phyloP scores from a whole-genome alignment of 306 rosid species.

The Quercus aquifolioides region DNA sequence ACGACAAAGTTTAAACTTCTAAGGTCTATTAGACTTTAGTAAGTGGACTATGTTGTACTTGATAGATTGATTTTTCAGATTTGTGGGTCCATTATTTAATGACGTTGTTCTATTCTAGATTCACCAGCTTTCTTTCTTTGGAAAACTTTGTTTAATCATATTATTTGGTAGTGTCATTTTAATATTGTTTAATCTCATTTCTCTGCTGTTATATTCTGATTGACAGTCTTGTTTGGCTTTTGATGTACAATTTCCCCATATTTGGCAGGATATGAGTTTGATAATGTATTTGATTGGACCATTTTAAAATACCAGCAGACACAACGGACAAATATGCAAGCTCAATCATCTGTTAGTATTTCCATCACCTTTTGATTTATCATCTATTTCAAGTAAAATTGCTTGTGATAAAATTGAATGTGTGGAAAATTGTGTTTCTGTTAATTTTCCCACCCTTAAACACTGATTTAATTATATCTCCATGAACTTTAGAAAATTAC shows the following conservation, averaged over 20 bases:
- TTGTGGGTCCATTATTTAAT: not conserved
- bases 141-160: constrained; percentile 9
- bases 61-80: not conserved
- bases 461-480: not conserved
- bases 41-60: not conserved
- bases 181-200: constrained; percentile 8
- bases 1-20: not conserved
- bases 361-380: constrained; percentile 10
- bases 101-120: no score
- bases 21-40: not conserved
- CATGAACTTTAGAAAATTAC: not conserved
- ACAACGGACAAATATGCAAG: constrained; percentile 35
- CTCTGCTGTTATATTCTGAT: not conserved
- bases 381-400: constrained; percentile 3
- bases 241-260: not conserved
- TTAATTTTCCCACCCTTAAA: not conserved
- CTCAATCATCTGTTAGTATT: constrained; percentile 41
- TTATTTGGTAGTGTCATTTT: constrained; percentile 5
- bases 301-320: constrained; percentile 62
- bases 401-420: not conserved
- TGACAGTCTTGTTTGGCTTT: constrained; percentile 22
- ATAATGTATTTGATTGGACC: constrained; percentile 78
- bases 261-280: constrained; percentile 63
- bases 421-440: not conserved
- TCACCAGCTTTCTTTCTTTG: constrained; percentile 5